Evolutionary conservation across 495 filamentous ascomycete genomes (phyloP), one percentile per base, ranked within the genome.

Genomic region (Parachaetomium inaequale): DNA sequence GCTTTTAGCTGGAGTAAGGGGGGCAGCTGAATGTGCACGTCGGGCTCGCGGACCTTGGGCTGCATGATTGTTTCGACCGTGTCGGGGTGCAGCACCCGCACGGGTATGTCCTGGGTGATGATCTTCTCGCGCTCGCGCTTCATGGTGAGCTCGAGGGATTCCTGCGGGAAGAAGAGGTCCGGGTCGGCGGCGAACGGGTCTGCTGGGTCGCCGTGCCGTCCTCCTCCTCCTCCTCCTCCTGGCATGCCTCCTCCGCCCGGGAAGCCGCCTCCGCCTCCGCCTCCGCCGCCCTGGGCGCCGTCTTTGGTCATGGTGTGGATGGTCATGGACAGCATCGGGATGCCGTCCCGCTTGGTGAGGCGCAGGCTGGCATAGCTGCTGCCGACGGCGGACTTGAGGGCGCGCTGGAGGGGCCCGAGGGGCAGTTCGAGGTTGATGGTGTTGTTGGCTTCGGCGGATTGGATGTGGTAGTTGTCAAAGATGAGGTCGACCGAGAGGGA

Each of bases 391-490:
- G 92, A 96, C 65, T 88, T 89, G 47, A 98, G 86, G 3, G 95
- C 93, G 53, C 90, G 88, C 63, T 89, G 86, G 26, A 98, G 85
- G 19, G 87, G 84, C 10, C 79, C 77, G 47, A 98, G 83, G 47
- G 95, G 92, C 15, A 98, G 84, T 77, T 97, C 92, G 61, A 98
- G 89, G 78, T 98, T 97, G 75, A 98, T 96, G 50, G 90, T 86
- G 70, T 94, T 92, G 74, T 83, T 84, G 61, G 68, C 78, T 63
- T 86, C 87, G 65, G 88, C 90, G 66, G 92, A 94, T 74, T 96
- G 87, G 66, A 98, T 82, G 63, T 82, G 83, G 80, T 96, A 97
- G 70, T 86, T 84, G 43, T 94, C 90, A 75, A 98, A 97, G 65
- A 98, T 90, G 61, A 87, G 84, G 66, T 94, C 89, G 84, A 82